Conservation (phyloP, 1,284 basidiomycete species). For the Somion occarium region DNA sequence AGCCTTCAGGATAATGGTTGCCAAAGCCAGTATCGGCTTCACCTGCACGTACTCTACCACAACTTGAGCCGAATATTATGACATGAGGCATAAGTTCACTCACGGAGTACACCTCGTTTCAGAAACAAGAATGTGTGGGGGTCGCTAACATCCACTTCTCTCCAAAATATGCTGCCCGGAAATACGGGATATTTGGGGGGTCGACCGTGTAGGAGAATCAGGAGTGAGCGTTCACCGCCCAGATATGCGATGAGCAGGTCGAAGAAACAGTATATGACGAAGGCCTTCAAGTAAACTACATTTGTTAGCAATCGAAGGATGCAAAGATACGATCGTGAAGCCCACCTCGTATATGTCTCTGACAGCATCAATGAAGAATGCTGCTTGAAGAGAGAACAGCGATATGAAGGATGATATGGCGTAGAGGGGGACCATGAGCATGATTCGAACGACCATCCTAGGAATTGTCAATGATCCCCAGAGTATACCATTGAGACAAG, state of each 20-base stretch:
- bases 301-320: conserved; percentile 6
- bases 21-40: conserved; percentile 86
- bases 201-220: conserved; percentile 88
- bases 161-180: conserved; percentile 74
- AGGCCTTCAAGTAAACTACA: conserved; percentile 54
- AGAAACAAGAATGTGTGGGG: conserved; percentile 92
- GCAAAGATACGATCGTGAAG: conserved; percentile 2
- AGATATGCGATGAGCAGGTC: conserved; percentile 81
- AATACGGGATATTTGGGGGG: conserved; percentile 85
- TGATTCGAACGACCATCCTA: conserved; percentile 92
- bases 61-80: conserved; percentile 9
- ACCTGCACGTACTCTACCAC: conserved; percentile 91
- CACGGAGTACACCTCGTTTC: conserved; percentile 93
- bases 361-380: conserved; percentile 94
- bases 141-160: conserved; percentile 85
- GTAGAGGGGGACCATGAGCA: conserved; percentile 97
- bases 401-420: conserved; percentile 90
- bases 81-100: conserved; percentile 26
- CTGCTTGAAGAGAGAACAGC: conserved; percentile 90
- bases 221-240: conserved; percentile 88
- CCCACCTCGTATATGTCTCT: conserved; percentile 94
- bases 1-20: conserved; percentile 84
- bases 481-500: background rate
- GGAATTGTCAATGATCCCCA: conserved; percentile 11
- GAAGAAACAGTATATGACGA: conserved; percentile 95